Base-by-base conservation (phyloP, 352 stramenopile species). In the Aphanomyces cochlioides region DNA sequence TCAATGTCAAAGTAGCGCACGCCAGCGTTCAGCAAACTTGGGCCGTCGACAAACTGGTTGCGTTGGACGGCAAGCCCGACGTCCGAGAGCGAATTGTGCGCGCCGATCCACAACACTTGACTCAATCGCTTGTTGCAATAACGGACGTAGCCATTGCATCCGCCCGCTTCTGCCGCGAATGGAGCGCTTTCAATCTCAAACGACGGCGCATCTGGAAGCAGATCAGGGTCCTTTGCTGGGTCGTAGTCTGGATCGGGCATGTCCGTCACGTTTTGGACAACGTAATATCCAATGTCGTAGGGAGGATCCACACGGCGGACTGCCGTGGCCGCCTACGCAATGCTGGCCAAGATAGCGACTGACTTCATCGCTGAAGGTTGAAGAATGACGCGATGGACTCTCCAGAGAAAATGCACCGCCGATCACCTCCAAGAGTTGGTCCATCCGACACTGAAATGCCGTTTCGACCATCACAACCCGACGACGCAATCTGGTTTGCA, bases 1-100 rank as follows among this genome's bases (percentile, higher is more conserved):
- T 58, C 50, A 36, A 58, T 58, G 50, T 58, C 50, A 58, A 58
- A 58, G 50, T 58, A 58, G 15, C 50, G 50, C 8, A 58, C 50
- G 7, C 50, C 50, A 8, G 50, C 50, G 50, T 58, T 28, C 7
- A 58, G 15, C 15, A 58, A 36, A 36, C 17, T 17, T 12, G 50
- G 50, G 50, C 50, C 50, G 17, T 58, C 21, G 3, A 58, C 50
- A 28, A 58, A 58, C 17, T 58, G 50, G 50, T 58, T 58, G 15
- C 50, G 15, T 36, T 58, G 50, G 17, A 58, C 50, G 7, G 50
- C 50, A 19, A 58, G 36, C 8, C 50, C 50, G 7, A 58, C 50
- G 50, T 58, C 50, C 15, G 50, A 37, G 50, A 58, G 50, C 50
- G 50, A 58, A 19, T 58, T 58, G 21, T 58, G 50, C 1, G 50